Evolutionary conservation across 768 basidiomycete genomes (phyloP).

Genomic region (Lactifluus volemus): DNA sequence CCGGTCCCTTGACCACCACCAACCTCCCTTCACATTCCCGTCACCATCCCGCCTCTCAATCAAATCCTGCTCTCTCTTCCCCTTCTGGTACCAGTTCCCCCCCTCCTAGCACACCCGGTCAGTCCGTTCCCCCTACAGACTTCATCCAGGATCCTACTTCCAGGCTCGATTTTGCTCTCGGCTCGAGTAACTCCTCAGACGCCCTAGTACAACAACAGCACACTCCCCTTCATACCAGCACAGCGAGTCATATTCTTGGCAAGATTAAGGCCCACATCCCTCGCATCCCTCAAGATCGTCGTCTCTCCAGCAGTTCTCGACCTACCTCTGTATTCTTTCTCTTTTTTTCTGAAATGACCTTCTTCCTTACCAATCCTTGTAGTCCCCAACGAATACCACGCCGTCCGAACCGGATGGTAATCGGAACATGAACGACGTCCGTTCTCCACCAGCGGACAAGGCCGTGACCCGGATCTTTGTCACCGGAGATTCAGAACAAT

Average conservation of each 20-base stretch:
- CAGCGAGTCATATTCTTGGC: conserved; percentile 15
- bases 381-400: conserved; percentile 23
- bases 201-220: conserved; percentile 30
- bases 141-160: conserved; percentile 32
- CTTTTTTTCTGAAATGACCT: neutral
- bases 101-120: conserved; percentile 57
- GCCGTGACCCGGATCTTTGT: conserved; percentile 47
- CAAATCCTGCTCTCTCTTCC: conserved; percentile 56
- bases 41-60: conserved; percentile 29
- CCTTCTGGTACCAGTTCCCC: conserved; percentile 65
- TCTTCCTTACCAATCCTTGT: conserved; percentile 18
- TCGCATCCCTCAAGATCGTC: conserved; percentile 20
- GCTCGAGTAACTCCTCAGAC: conserved; percentile 26
- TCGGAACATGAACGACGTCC: conserved; percentile 13
- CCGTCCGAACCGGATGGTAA: conserved; percentile 17
- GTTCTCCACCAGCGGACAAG: conserved; percentile 21
- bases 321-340: conserved; percentile 25
- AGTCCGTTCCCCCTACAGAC: conserved; percentile 37
- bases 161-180: conserved; percentile 23
- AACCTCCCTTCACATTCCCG: conserved; percentile 26
- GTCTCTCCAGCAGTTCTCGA: conserved; percentile 25
- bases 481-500: conserved; percentile 70
- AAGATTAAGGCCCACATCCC: conserved; percentile 23
- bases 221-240: conserved; percentile 23
- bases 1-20: conserved; percentile 31